phyloP scores from a whole-genome alignment of 371 early-diverging fungal species.

The Syncephalis fuscata region DNA sequence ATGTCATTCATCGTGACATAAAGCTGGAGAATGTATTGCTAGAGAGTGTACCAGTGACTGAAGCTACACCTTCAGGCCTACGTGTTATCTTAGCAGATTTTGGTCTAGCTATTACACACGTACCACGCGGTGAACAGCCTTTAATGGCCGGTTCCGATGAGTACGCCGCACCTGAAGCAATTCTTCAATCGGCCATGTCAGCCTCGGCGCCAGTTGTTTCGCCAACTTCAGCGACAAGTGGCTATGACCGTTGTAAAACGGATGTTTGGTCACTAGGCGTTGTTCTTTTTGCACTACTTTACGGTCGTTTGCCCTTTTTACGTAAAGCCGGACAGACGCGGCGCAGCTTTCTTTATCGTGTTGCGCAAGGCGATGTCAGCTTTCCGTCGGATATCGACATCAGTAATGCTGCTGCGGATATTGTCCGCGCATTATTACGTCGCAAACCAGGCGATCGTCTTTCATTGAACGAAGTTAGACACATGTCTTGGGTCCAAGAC shows the following conservation, averaged over 20 bases:
- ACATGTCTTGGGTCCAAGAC: neutral
- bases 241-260: constrained; percentile 4
- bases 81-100: constrained; percentile 75
- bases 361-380: neutral
- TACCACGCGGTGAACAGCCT: neutral
- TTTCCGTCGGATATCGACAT: neutral
- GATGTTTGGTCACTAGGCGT: constrained; percentile 82
- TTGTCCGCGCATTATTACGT: neutral
- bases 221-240: constrained; percentile 35
- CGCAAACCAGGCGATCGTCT: neutral
- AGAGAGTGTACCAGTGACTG: constrained; percentile 7
- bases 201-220: constrained; percentile 61
- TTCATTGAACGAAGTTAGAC: neutral
- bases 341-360: neutral
- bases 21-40: constrained; percentile 85
- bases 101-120: constrained; percentile 32
- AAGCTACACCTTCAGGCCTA: constrained; percentile 7
- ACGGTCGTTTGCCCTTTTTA: constrained; percentile 52
- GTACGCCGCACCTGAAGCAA: constrained; percentile 46
- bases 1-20: constrained; percentile 78
- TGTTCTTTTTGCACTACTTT: constrained; percentile 49
- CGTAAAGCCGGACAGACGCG: neutral
- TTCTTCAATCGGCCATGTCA: constrained; percentile 16
- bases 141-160: constrained; percentile 24
- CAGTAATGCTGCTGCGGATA: neutral